Conservation (phyloP, 768 basidiomycete genomes). For the Floccularia luteovirens region DNA sequence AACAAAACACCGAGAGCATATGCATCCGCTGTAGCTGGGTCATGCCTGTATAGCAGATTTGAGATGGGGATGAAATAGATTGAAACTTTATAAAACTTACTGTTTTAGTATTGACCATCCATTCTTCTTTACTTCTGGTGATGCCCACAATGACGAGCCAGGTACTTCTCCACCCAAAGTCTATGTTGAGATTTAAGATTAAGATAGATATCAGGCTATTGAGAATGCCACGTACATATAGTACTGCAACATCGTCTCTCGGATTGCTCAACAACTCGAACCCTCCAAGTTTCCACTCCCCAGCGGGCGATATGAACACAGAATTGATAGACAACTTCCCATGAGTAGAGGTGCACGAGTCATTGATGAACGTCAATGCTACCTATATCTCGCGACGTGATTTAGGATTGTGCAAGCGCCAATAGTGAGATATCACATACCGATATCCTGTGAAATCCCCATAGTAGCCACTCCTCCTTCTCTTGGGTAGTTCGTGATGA, state of each 20-base stretch:
- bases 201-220: constrained; percentile 3
- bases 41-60: constrained; percentile 22
- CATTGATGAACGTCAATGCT: constrained; percentile 86
- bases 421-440: constrained; percentile 35
- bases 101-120: constrained; percentile 84
- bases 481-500: constrained; percentile 52
- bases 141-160: constrained; percentile 50
- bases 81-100: constrained; percentile 36
- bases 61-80: neutral
- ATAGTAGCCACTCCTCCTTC: constrained; percentile 84
- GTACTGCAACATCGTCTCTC: constrained; percentile 67
- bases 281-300: constrained; percentile 96
- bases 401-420: constrained; percentile 3
- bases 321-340: constrained; percentile 70
- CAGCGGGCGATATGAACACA: constrained; percentile 86
- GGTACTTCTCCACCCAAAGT: constrained; percentile 60
- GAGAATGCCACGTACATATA: constrained; percentile 70
- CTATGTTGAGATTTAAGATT: constrained; percentile 27
- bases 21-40: constrained; percentile 67
- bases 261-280: constrained; percentile 86
- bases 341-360: constrained; percentile 74
- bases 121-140: constrained; percentile 83
- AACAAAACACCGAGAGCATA: constrained; percentile 86
- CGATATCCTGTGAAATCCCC: constrained; percentile 88
- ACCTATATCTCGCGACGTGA: constrained; percentile 49